Evolutionary conservation across 108 stramenopile genomes (phyloP).

Genomic region (Skeletonema costatum): DNA sequence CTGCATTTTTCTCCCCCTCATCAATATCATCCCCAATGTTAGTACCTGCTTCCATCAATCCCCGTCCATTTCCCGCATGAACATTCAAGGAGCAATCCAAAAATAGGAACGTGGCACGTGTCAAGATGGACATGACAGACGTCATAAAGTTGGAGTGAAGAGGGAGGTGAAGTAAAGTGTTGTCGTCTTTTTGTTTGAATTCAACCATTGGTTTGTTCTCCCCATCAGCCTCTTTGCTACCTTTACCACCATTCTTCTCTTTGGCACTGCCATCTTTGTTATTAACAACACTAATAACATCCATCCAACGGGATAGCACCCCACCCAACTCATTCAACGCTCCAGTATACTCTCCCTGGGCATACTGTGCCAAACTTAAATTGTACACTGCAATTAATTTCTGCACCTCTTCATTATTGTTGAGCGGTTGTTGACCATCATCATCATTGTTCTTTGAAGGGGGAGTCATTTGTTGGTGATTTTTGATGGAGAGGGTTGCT

Average conservation of each 20-base stretch:
- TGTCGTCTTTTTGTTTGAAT: no score
- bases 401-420: background rate
- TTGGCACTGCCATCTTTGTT: background rate
- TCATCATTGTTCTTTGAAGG: background rate
- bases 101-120: constrained; percentile 26
- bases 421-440: background rate
- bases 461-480: background rate
- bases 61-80: constrained; percentile 32
- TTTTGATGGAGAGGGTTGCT: background rate
- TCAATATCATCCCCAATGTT: no score
- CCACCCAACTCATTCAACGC: background rate
- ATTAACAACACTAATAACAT: background rate
- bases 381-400: constrained; percentile 14
- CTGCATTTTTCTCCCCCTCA: background rate
- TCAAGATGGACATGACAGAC: background rate
- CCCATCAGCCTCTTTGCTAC: background rate
- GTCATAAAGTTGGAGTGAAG: background rate
- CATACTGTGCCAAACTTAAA: constrained; percentile 10
- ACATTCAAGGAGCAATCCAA: constrained; percentile 29
- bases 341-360: background rate
- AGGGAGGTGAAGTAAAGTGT: background rate
- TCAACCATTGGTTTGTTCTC: background rate
- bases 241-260: background rate
- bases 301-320: background rate
- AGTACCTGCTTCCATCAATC: background rate